These are phyloP conservation scores for Penium margaritaceum DNA, from an alignment of 139 green algal genomes.

Conservation along the genomic window DNA sequence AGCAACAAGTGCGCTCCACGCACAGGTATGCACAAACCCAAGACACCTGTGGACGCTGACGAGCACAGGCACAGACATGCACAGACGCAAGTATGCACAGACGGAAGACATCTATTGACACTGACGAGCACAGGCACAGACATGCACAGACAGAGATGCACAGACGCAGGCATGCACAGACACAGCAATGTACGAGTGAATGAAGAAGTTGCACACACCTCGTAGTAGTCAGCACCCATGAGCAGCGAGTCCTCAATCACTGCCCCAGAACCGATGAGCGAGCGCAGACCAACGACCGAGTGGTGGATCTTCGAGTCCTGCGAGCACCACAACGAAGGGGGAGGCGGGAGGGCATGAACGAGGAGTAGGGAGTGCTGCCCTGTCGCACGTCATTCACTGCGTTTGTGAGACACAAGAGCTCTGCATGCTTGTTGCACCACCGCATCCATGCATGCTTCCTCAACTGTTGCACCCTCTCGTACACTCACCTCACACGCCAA, in stretches of 20 bases:
- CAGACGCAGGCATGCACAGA: background rate
- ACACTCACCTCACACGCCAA: too few species aligned
- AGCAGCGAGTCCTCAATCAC: conserved; percentile 68
- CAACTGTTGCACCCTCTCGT: too few species aligned
- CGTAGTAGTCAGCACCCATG: conserved; percentile 67
- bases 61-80: background rate
- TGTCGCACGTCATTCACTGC: too few species aligned
- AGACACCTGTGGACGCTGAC: too few species aligned
- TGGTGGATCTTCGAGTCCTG: conserved; percentile 54
- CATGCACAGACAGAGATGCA: background rate
- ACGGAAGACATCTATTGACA: too few species aligned
- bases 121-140: too few species aligned
- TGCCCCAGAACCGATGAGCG: conserved; percentile 55
- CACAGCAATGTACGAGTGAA: background rate
- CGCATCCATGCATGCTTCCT: too few species aligned
- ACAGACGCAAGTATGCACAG: background rate
- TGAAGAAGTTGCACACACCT: conserved; percentile 26
- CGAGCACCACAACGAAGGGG: background rate
- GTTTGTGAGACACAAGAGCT: too few species aligned
- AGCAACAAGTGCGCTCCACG: background rate
- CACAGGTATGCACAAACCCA: too few species aligned
- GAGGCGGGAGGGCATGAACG: background rate
- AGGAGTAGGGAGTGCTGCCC: background rate
- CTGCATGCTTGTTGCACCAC: too few species aligned
- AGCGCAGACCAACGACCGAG: conserved; percentile 72